Conservation (phyloP, 1,139 yeast genomes). For the Maudiozyma humilis region DNA sequence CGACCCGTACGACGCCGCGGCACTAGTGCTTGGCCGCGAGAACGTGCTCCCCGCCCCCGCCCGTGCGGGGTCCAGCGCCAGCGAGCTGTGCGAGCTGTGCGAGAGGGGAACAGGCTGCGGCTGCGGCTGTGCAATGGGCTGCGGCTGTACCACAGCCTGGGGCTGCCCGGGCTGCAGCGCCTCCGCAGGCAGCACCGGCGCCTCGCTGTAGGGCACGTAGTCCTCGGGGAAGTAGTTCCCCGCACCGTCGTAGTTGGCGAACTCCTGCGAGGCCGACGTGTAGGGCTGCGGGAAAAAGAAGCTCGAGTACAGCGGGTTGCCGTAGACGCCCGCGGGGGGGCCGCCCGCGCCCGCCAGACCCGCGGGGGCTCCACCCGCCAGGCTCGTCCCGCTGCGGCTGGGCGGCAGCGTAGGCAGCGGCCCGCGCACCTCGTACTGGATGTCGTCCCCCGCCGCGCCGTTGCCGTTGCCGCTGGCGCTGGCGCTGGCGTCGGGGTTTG, state of each 20-base stretch:
- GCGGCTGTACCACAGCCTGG: too few relatives aligned
- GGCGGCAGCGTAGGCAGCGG: conserved; percentile 1
- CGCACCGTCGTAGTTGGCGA: conserved; percentile 1
- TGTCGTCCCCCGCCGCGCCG: neutral
- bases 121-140: too few relatives aligned
- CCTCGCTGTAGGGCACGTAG: conserved; percentile 1
- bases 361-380: too few relatives aligned
- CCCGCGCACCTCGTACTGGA: conserved; percentile 2
- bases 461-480: too few relatives aligned
- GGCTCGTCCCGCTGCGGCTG: neutral
- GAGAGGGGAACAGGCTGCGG: too few relatives aligned
- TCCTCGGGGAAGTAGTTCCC: conserved; percentile 5
- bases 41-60: too few relatives aligned
- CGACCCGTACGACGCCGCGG: neutral
- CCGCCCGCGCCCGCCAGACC: too few relatives aligned
- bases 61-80: neutral
- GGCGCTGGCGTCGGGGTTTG: neutral
- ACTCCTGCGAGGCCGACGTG: conserved; percentile 4
- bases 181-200: neutral
- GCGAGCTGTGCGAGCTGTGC: too few relatives aligned
- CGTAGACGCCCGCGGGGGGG: neutral
- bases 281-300: conserved; percentile 1
- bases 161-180: too few relatives aligned
- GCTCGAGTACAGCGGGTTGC: neutral
- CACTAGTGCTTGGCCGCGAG: too few relatives aligned